Conservation (phyloP, 371 early-diverging fungal species). For the Zychaea mexicana region DNA sequence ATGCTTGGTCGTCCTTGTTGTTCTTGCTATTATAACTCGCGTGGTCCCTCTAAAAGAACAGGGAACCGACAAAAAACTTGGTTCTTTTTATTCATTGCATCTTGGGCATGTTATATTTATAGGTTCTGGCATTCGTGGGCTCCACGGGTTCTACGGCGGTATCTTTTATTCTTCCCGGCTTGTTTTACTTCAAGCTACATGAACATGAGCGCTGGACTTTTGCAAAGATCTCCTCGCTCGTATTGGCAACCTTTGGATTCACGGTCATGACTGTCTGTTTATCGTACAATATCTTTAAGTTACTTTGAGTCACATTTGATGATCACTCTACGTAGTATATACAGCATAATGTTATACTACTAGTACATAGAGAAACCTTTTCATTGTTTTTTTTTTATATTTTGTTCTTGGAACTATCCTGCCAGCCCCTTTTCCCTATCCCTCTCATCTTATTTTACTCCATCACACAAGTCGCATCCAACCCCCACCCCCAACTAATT, state of each 20-base stretch:
- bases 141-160: slow-evolving; percentile 95
- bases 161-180: slow-evolving; percentile 93
- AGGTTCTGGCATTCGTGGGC: slow-evolving; percentile 87
- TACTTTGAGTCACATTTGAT: no score
- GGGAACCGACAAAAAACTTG: no score
- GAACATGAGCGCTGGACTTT: slow-evolving; percentile 42
- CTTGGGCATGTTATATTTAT: no score
- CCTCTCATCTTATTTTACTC: background rate
- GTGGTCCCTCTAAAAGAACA: no score
- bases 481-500: background rate
- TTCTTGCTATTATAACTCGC: no score
- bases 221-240: slow-evolving; percentile 38
- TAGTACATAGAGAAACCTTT: background rate
- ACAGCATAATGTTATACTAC: no score
- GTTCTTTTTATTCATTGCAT: no score
- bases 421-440: background rate
- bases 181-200: slow-evolving; percentile 84
- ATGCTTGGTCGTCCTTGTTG: no score
- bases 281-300: slow-evolving; percentile 39
- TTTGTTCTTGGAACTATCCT: background rate
- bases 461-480: background rate
- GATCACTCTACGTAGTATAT: no score
- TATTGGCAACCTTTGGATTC: slow-evolving; percentile 49
- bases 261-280: slow-evolving; percentile 55
- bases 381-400: no score